These are phyloP conservation scores for Pinus tabuliformis DNA, from an alignment of 75 land plant genomes.

Conservation along the genomic window DNA sequence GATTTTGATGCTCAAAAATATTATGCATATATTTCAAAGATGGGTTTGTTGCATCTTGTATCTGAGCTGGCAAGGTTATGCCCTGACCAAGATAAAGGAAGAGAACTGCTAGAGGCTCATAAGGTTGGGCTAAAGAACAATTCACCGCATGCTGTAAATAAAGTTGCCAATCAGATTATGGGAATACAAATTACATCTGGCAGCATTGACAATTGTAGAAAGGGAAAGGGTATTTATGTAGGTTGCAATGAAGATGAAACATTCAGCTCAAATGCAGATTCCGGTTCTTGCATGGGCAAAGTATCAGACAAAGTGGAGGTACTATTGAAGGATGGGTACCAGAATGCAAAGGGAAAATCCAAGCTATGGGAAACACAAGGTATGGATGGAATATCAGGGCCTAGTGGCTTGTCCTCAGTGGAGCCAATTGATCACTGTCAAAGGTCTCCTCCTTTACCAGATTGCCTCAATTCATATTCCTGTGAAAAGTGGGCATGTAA, in stretches of 20 bases:
- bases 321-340: constrained; percentile 85
- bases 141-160: constrained; percentile 5
- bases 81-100: constrained; percentile 80
- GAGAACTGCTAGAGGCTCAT: constrained; percentile 68
- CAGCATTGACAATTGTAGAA: constrained; percentile 7
- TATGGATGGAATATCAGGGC: constrained; percentile 27
- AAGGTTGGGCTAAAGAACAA: constrained; percentile 13
- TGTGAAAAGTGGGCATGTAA: constrained; percentile 33
- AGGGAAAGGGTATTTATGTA: constrained; percentile 28
- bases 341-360: constrained; percentile 51
- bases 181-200: constrained; percentile 10
- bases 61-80: constrained; percentile 88
- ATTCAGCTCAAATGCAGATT: constrained; percentile 19
- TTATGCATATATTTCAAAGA: constrained; percentile 53
- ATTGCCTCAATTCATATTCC: background rate
- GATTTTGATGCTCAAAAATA: constrained; percentile 49
- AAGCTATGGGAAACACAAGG: constrained; percentile 39
- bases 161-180: background rate
- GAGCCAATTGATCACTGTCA: background rate
- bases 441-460: background rate
- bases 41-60: constrained; percentile 74
- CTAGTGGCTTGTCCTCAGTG: constrained; percentile 2
- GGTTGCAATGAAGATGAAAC: constrained; percentile 33
- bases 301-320: constrained; percentile 61
- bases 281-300: background rate